Evolutionary conservation across 495 filamentous ascomycete genomes (phyloP).

Genomic region (Hypoxylon subgilvum): DNA sequence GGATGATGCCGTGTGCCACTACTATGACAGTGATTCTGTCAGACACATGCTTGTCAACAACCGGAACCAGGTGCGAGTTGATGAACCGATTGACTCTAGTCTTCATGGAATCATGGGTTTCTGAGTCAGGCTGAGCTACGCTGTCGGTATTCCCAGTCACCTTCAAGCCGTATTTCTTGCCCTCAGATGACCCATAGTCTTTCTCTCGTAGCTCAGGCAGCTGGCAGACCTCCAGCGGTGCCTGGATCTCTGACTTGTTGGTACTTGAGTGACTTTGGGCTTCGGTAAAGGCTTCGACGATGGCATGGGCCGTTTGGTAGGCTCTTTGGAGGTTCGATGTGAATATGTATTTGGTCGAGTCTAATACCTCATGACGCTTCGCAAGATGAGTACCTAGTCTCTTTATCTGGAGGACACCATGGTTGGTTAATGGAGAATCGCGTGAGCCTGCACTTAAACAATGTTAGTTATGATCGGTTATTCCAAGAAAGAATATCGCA

Average conservation of each 20-base stretch:
- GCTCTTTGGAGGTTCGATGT: constrained; percentile 82
- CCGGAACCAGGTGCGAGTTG: constrained; percentile 61
- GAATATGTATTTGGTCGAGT: constrained; percentile 67
- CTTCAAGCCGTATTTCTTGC: constrained; percentile 54
- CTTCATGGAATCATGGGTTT: constrained; percentile 70
- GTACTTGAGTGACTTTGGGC: constrained; percentile 47
- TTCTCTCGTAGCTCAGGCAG: constrained; percentile 68
- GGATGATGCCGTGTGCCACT: constrained; percentile 81
- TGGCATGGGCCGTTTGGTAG: constrained; percentile 68
- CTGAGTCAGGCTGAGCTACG: constrained; percentile 42
- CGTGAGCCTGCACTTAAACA: constrained; percentile 71
- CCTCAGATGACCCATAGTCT: constrained; percentile 72
- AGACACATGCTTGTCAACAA: constrained; percentile 50
- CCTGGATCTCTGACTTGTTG: constrained; percentile 6
- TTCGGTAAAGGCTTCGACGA: constrained; percentile 66
- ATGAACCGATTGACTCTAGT: constrained; percentile 68
- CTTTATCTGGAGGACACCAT: constrained; percentile 77
- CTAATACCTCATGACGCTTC: constrained; percentile 44
- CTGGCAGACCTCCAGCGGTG: constrained; percentile 48
- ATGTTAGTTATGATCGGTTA: constrained; percentile 26
- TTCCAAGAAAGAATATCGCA: neutral
- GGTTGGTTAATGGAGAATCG: constrained; percentile 80
- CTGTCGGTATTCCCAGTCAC: constrained; percentile 9
- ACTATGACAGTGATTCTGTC: constrained; percentile 58
- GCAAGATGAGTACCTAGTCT: constrained; percentile 67